Conservation (phyloP, 441 rosid species). For the Aquilaria agallochum region DNA sequence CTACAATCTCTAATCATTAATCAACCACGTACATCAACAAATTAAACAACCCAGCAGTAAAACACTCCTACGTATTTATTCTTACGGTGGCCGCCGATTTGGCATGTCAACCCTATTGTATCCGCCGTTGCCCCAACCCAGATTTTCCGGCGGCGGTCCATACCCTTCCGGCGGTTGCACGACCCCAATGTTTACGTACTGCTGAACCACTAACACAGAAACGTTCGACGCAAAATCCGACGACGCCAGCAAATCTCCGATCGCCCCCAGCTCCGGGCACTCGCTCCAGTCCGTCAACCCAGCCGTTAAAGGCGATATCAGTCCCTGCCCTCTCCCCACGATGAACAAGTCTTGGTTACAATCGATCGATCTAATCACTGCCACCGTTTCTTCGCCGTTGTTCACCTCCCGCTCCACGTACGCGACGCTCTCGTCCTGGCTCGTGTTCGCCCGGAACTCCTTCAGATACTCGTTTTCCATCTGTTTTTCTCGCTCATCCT, state of each 20-base stretch:
- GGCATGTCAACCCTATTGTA: constrained; percentile 18
- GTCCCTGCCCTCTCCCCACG: constrained; percentile 91
- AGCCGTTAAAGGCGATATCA: constrained; percentile 64
- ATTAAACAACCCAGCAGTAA: no score
- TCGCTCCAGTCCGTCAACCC: constrained; percentile 99
- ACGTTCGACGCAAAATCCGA: constrained; percentile 83
- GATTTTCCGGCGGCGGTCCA: constrained; percentile 36
- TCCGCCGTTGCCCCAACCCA: constrained; percentile 25
- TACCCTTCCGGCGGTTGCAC: constrained; percentile 24
- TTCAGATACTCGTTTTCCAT: constrained; percentile 59
- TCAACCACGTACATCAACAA: no score
- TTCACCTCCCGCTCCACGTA: constrained; percentile 51
- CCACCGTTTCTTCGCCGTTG: constrained; percentile 88
- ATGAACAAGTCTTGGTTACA: constrained; percentile 66
- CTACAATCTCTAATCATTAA: no score
- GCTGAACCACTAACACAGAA: constrained; percentile 87
- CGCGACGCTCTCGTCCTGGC: constrained; percentile 35
- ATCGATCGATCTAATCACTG: constrained; percentile 70
- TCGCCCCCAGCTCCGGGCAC: constrained; percentile 96
- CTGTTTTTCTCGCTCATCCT: constrained; percentile 32
- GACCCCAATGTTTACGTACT: constrained; percentile 36
- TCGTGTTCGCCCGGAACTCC: constrained; percentile 39
- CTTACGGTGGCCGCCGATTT: constrained; percentile 15
- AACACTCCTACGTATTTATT: no score
- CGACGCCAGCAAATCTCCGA: constrained; percentile 92